A percentile compares a stretch with the other conserved stretches of the same genome.
phyloP scores from a whole-genome alignment of 306 rosid species.

The Lathyrus aphaca region DNA sequence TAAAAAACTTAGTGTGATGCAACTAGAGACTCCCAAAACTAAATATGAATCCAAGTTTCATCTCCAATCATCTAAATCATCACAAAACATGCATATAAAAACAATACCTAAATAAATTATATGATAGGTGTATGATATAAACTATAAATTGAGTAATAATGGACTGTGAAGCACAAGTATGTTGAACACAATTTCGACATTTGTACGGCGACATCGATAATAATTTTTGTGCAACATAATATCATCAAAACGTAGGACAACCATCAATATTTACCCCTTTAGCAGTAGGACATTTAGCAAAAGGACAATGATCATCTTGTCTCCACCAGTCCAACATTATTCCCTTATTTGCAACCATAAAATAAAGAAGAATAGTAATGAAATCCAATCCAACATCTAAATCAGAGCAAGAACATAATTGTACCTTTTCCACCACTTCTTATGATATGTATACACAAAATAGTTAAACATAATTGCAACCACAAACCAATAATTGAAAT shows the following conservation, averaged over 20 bases:
- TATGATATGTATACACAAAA: slow-evolving; percentile 54
- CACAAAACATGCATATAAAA: neutral
- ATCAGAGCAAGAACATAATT: slow-evolving; percentile 70
- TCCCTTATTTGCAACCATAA: slow-evolving; percentile 40
- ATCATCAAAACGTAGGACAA: slow-evolving; percentile 56
- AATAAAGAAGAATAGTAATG: slow-evolving; percentile 59
- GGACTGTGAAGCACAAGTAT: too few relatives aligned
- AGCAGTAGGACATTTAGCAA: slow-evolving; percentile 66
- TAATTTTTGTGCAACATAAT: too few relatives aligned
- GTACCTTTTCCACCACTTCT: slow-evolving; percentile 77
- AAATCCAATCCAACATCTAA: slow-evolving; percentile 78
- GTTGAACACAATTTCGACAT: too few relatives aligned
- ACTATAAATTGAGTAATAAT: neutral
- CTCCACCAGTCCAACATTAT: slow-evolving; percentile 61
- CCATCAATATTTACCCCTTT: slow-evolving; percentile 51
- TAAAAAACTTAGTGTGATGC: neutral
- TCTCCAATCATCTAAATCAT: neutral
- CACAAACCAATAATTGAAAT: slow-evolving; percentile 70
- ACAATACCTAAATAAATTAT: neutral
- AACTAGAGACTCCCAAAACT: neutral
- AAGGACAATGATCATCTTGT: slow-evolving; percentile 50
- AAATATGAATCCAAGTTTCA: too few relatives aligned
- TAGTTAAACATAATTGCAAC: slow-evolving; percentile 60
- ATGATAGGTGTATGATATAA: neutral
- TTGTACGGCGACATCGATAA: too few relatives aligned